phyloP scores from a whole-genome alignment of 768 basidiomycete species.

The Serendipita vermifera region DNA sequence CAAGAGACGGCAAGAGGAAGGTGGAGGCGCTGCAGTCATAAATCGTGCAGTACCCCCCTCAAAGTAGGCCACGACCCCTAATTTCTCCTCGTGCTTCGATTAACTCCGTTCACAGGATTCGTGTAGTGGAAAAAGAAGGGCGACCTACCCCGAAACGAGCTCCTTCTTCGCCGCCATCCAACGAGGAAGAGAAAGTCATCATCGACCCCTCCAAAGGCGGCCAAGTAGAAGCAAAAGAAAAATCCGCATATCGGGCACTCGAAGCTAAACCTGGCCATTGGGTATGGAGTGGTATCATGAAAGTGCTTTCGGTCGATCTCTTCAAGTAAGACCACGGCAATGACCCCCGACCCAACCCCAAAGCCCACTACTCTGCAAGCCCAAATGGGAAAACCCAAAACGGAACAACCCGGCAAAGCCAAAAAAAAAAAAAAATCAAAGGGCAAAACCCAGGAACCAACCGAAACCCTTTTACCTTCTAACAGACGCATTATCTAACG shows the following conservation, averaged over 20 bases:
- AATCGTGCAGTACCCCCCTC: constrained; percentile 29
- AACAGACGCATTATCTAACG: neutral
- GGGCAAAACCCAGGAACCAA: constrained; percentile 73
- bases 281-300: constrained; percentile 78
- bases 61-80: constrained; percentile 31
- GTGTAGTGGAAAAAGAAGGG: constrained; percentile 57
- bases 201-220: constrained; percentile 77
- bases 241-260: constrained; percentile 45
- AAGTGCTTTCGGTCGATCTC: constrained; percentile 67
- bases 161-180: constrained; percentile 40
- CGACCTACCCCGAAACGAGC: constrained; percentile 39
- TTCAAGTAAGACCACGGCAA: constrained; percentile 40
- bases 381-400: constrained; percentile 89
- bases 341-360: too few relatives aligned
- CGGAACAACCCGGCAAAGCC: constrained; percentile 80
- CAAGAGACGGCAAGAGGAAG: constrained; percentile 39
- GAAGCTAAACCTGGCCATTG: constrained; percentile 63
- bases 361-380: too few relatives aligned
- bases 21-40: constrained; percentile 16
- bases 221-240: constrained; percentile 41
- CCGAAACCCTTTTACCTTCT: constrained; percentile 34
- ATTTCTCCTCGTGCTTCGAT: neutral
- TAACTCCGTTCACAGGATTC: constrained; percentile 36
- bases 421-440: constrained; percentile 76
- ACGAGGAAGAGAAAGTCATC: constrained; percentile 48